A percentile compares a stretch with the other conserved stretches of the same genome.
Conservation (phyloP, 2,329 filamentous ascomycete genomes). For the Pseudogymnoascus sp. region DNA sequence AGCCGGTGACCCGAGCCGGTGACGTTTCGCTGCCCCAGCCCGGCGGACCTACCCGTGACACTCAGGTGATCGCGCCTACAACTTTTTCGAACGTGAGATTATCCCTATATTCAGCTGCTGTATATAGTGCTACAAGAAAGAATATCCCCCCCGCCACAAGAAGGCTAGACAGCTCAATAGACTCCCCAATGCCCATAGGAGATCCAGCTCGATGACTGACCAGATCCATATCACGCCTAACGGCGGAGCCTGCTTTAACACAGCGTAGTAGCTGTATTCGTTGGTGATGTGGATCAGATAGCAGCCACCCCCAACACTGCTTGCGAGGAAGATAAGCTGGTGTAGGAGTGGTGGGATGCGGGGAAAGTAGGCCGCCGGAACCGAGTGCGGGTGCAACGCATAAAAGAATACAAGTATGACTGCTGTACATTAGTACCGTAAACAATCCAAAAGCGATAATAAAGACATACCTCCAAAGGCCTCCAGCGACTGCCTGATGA, state of each 20-base stretch:
- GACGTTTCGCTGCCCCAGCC: not conserved
- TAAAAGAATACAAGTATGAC: slow-evolving; percentile 28
- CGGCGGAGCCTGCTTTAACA: slow-evolving; percentile 88
- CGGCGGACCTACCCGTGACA: not conserved
- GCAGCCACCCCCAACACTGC: slow-evolving; percentile 57
- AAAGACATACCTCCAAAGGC: slow-evolving; percentile 42
- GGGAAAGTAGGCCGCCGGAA: slow-evolving; percentile 42
- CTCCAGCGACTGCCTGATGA: slow-evolving; percentile 43
- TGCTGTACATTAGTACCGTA: slow-evolving; percentile 24
- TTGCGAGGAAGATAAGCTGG: slow-evolving; percentile 54
- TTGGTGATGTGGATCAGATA: slow-evolving; percentile 80
- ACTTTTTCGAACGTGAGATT: not conserved
- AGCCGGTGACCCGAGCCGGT: not conserved
- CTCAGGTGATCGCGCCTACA: not conserved
- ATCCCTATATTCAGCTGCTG: not conserved
- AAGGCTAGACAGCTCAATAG: slow-evolving; percentile 29
- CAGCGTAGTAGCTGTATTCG: slow-evolving; percentile 67
- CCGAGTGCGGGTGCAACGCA: slow-evolving; percentile 27
- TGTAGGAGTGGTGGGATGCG: slow-evolving; percentile 41
- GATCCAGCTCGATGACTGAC: slow-evolving; percentile 78
- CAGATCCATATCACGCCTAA: slow-evolving; percentile 88
- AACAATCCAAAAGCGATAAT: slow-evolving; percentile 6
- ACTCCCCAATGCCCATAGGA: slow-evolving; percentile 54
- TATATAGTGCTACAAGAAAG: slow-evolving; percentile 16
- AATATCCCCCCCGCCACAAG: slow-evolving; percentile 21